Base-by-base conservation (phyloP, 164 flowering plant species). In the Vitis rotundifolia region DNA sequence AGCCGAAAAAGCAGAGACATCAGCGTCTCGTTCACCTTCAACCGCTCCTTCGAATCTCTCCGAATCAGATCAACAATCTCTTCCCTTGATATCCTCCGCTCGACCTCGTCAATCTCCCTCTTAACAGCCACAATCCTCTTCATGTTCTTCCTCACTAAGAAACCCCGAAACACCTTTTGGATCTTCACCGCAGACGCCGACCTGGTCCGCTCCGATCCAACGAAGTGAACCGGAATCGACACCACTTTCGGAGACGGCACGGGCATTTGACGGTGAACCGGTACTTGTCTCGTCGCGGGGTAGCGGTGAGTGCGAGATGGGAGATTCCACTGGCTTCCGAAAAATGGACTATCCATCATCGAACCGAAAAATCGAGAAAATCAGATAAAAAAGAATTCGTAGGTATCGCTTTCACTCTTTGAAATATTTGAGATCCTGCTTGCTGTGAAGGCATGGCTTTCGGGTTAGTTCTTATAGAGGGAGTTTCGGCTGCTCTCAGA, bases 121-220 rank as follows among this genome's bases (percentile, higher is more conserved):
- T 63, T 71, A 1, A 89, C 72, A 5, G 72, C 71, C 44, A 26
- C 48, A 11, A 93, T 82, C 82, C 72, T 86, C 75, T 76, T 80
- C 79, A 89, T 59, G 72, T 81, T 80, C 69, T 79, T 87, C 69
- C 93, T 75, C 63, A 89, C 89, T 68, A 81, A 53, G 68, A 75
- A 89, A 5, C 91, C 94, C 61, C 91, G 71, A 59, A 86, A 86
- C 10, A 78, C 86, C 78, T 83, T 91, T 83, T 92, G 96, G 53
- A 92, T 87, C 81, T 69, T 85, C 73, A 74, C 7, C 0, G 91
- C 90, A 0, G 88, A 80, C 8, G 64, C 81, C 12, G 78, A 62
- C 29, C 81, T 59, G 16, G 31, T 37, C 19, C 37, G 59, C 19
- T 73, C 87, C 29, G 82, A 59, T 9, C 70, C 79, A 9, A 80